Evolutionary conservation across 1,284 basidiomycete species (phyloP).

Genomic region (Moesziomyces parantarcticus): DNA sequence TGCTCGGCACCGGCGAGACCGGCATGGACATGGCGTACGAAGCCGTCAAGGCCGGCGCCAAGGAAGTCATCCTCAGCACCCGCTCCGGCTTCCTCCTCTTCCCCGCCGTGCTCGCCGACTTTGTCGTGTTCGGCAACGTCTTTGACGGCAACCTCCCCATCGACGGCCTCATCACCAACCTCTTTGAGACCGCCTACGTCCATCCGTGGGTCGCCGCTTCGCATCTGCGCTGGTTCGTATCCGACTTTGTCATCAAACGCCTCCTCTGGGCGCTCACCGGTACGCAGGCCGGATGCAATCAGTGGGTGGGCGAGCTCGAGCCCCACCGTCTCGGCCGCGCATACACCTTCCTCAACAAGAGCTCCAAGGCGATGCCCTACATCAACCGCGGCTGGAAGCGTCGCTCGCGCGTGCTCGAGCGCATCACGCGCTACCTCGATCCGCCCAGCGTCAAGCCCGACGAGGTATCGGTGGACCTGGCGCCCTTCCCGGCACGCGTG

Average conservation of each 20-base stretch:
- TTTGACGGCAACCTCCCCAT: slow-evolving; percentile 73
- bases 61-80: slow-evolving; percentile 74
- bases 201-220: slow-evolving; percentile 70
- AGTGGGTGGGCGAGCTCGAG: slow-evolving; percentile 76
- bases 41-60: slow-evolving; percentile 73
- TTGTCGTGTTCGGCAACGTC: slow-evolving; percentile 72
- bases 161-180: slow-evolving; percentile 74
- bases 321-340: slow-evolving; percentile 74
- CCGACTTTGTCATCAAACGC: slow-evolving; percentile 76
- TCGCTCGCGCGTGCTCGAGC: slow-evolving; percentile 68
- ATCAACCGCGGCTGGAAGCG: slow-evolving; percentile 71
- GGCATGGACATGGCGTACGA: slow-evolving; percentile 76
- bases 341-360: slow-evolving; percentile 70
- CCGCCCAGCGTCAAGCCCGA: slow-evolving; percentile 73
- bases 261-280: slow-evolving; percentile 76
- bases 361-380: slow-evolving; percentile 63
- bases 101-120: slow-evolving; percentile 76
- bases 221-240: slow-evolving; percentile 76
- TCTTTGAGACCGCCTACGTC: slow-evolving; percentile 74
- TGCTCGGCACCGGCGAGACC: slow-evolving; percentile 72
- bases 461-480: slow-evolving; percentile 73
- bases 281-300: slow-evolving; percentile 75
- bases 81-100: slow-evolving; percentile 73
- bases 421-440: slow-evolving; percentile 53
- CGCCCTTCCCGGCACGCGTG: slow-evolving; percentile 74